Percentiles rank a stretch among this genome's conserved stretches.
Conservation (phyloP, 441 rosid species). For the Adansonia grandidieri region DNA sequence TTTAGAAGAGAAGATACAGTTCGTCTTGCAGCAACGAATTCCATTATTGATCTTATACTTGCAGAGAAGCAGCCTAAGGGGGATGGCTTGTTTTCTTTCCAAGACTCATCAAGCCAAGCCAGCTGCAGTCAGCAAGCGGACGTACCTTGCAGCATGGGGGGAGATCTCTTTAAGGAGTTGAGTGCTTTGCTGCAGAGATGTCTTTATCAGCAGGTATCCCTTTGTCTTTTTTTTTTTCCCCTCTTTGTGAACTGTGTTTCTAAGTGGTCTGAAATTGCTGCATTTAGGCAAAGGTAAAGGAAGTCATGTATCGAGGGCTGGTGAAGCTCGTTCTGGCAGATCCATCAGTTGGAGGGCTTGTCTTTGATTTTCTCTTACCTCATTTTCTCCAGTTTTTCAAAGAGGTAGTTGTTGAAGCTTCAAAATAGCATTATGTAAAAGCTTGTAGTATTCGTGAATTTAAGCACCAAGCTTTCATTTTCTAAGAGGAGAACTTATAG, state of each 20-base stretch:
- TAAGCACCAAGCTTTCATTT: background rate
- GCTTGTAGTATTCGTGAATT: conserved; percentile 18
- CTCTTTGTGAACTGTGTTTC: conserved; percentile 23
- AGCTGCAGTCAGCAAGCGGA: conserved; percentile 82
- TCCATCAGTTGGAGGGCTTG: conserved; percentile 56
- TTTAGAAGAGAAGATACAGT: conserved; percentile 74
- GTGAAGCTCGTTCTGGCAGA: conserved; percentile 71
- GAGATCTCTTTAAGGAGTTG: conserved; percentile 66
- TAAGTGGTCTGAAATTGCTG: conserved; percentile 31
- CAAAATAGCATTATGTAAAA: conserved; percentile 25
- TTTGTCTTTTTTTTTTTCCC: background rate
- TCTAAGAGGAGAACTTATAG: conserved; percentile 22
- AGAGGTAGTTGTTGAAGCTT: conserved; percentile 55
- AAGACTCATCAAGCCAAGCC: conserved; percentile 89
- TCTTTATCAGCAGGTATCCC: conserved; percentile 70
- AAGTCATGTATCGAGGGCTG: conserved; percentile 67
- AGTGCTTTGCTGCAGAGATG: conserved; percentile 82
- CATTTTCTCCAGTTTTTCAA: conserved; percentile 67
- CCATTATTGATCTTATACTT: conserved; percentile 60
- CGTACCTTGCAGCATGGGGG: conserved; percentile 42
- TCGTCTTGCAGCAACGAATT: conserved; percentile 71
- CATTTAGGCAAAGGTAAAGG: conserved; percentile 66
- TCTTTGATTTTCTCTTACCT: conserved; percentile 76
- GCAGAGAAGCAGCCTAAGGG: conserved; percentile 64
- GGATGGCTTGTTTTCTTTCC: conserved; percentile 51